Conservation (phyloP, 768 basidiomycete genomes). For the Sutorius australiensis region DNA sequence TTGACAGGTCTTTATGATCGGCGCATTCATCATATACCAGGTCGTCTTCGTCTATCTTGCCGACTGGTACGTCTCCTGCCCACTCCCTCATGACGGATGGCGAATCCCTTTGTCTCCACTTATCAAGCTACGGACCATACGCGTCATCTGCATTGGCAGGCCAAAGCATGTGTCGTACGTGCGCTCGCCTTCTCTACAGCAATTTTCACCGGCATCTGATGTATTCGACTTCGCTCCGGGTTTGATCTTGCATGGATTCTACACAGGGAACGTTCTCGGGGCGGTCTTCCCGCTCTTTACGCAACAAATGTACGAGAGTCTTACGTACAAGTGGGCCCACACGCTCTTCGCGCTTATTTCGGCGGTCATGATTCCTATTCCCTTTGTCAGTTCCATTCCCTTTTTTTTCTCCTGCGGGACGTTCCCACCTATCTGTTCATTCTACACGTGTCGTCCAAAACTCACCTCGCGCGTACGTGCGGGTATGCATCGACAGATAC, state of each 20-base stretch:
- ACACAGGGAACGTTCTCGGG: conserved; percentile 46
- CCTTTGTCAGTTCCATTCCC: conserved; percentile 42
- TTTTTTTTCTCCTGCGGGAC: not conserved
- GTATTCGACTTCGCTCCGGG: conserved; percentile 16
- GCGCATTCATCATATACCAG: conserved; percentile 53
- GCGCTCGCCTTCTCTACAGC: not conserved
- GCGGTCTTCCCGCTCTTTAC: conserved; percentile 63
- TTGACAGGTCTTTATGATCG: conserved; percentile 46
- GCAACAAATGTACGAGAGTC: conserved; percentile 49
- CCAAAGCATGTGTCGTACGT: conserved; percentile 56
- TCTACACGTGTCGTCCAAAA: not conserved
- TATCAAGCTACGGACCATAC: conserved; percentile 49
- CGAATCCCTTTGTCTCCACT: not conserved
- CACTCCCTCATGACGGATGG: not conserved
- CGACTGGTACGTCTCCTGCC: conserved; percentile 45
- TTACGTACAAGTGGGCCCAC: conserved; percentile 60
- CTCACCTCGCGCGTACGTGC: not conserved
- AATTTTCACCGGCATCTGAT: conserved; percentile 2
- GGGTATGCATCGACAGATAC: conserved; percentile 14
- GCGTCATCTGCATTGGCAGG: conserved; percentile 69
- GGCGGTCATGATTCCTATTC: conserved; percentile 54
- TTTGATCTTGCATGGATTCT: not conserved
- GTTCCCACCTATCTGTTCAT: not conserved
- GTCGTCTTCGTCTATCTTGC: conserved; percentile 59
- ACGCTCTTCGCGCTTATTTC: conserved; percentile 55